Conservation (phyloP, 225 moss, liverwort and hornwort genomes). For the Sphagnum contortum region DNA sequence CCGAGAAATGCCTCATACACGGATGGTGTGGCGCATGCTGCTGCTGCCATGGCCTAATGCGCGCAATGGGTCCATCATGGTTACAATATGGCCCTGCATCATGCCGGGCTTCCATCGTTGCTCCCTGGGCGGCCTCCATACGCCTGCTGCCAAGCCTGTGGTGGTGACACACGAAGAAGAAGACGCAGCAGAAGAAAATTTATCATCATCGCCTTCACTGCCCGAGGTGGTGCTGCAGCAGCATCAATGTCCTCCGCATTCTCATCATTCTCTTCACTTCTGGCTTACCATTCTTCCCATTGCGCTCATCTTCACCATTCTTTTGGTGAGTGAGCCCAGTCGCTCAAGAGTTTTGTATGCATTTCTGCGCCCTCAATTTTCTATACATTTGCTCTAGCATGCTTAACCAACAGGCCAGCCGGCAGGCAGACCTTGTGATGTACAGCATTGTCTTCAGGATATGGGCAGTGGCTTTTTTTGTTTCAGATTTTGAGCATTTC, state of each 20-base stretch:
- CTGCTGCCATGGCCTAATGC: slow-evolving; percentile 21
- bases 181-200: too few species aligned
- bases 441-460: too few species aligned
- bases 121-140: slow-evolving; percentile 15
- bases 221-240: slow-evolving; percentile 9
- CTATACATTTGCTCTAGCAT: background rate
- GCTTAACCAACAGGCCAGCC: background rate
- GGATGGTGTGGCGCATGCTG: slow-evolving; percentile 13
- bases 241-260: slow-evolving; percentile 1
- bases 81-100: slow-evolving; percentile 18
- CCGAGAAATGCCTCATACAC: too few species aligned
- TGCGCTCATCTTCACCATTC: slow-evolving; percentile 17
- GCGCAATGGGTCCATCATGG: slow-evolving; percentile 6
- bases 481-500: background rate
- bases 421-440: background rate
- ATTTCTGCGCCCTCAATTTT: background rate
- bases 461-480: background rate
- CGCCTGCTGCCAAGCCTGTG: slow-evolving; percentile 13
- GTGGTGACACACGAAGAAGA: too few species aligned
- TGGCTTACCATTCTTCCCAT: slow-evolving; percentile 19
- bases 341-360: background rate
- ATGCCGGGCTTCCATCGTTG: slow-evolving; percentile 19
- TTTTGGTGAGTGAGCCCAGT: slow-evolving; percentile 13
- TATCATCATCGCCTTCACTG: slow-evolving; percentile 1
- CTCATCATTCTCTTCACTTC: slow-evolving; percentile 11